Conservation (phyloP, 805 yeast species). For the Nakazawaea wyomingensis region DNA sequence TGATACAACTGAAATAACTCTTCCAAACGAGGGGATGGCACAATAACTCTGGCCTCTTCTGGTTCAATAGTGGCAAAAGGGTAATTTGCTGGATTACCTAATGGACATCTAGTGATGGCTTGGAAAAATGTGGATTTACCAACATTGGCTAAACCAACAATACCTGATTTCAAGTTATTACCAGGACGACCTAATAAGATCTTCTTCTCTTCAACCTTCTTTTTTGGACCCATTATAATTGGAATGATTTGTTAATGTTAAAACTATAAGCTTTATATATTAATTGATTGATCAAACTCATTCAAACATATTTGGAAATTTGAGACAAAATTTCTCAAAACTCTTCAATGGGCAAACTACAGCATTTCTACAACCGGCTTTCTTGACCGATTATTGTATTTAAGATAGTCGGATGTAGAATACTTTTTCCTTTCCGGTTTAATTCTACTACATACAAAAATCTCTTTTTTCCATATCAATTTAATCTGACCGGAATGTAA, state of each 20-base stretch:
- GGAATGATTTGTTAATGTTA: background rate
- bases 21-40: conserved; percentile 46
- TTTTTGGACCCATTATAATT: conserved; percentile 33
- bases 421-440: no score
- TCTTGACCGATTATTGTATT: no score
- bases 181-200: conserved; percentile 35
- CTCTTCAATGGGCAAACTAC: no score
- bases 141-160: conserved; percentile 63
- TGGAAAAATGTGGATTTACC: conserved; percentile 56
- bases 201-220: conserved; percentile 34
- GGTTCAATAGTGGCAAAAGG: conserved; percentile 79
- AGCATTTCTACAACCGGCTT: no score
- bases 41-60: conserved; percentile 54
- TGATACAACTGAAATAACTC: conserved; percentile 41
- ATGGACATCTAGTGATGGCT: conserved; percentile 53
- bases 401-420: no score
- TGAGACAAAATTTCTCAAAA: no score
- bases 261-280: background rate
- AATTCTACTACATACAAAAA: no score
- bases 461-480: no score
- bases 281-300: no score
- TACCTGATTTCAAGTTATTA: conserved; percentile 41
- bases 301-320: no score
- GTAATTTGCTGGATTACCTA: conserved; percentile 66
- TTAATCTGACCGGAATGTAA: no score